Evolutionary conservation across 2,329 filamentous ascomycete genomes (phyloP).

Genomic region (Neofusicoccum cordaticola): DNA sequence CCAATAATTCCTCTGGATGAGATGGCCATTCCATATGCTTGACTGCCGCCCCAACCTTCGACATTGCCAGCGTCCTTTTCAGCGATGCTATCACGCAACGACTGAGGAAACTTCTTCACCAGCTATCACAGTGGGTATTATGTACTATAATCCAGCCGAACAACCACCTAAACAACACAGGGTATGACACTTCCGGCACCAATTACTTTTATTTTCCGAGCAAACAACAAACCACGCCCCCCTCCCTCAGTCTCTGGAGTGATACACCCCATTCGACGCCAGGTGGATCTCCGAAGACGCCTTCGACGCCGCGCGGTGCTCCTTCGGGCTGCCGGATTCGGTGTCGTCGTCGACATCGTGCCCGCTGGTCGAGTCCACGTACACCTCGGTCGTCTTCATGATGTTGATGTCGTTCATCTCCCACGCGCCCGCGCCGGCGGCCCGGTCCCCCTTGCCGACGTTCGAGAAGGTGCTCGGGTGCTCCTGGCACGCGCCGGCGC

Average conservation of each 20-base stretch:
- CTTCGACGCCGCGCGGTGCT: neutral
- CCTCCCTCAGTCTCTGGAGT: neutral
- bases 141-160: no score
- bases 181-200: no score
- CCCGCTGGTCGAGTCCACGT: neutral
- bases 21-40: no score
- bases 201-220: no score
- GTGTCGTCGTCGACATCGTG: neutral
- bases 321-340: neutral
- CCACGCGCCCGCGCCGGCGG: neutral
- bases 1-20: no score
- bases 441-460: neutral
- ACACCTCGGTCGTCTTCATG: slow-evolving; percentile 5
- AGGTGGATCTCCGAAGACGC: neutral
- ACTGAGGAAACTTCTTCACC: no score
- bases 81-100: no score
- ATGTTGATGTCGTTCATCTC: neutral
- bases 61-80: no score
- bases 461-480: neutral
- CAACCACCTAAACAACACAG: no score
- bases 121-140: no score
- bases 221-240: no score
- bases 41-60: no score
- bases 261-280: neutral
- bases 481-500: neutral